Base-by-base conservation (phyloP, 2,329 filamentous ascomycete species). In the Pseudocercospora pini-densiflorae region DNA sequence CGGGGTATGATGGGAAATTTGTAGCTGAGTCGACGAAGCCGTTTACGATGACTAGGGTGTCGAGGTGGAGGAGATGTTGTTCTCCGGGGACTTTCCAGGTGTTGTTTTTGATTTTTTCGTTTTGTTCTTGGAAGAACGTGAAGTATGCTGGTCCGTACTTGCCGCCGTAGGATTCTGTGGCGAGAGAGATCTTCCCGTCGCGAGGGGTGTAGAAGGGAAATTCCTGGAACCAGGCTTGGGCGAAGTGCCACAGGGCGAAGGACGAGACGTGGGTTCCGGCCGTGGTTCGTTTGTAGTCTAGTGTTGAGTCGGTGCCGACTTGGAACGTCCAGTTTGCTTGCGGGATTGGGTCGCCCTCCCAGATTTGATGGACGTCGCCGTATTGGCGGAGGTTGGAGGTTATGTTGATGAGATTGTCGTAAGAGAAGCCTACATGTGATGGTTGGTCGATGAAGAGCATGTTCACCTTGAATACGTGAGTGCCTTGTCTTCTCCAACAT, bases 371-470 rank as follows among this genome's bases (percentile, higher is more conserved):
- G 10, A 61, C 19, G n/a, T 72, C 61, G 16, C 70, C 68, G 16
- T 51, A 51, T 19, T 73, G 59, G 8, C 61, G 66, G 63, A 71
- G 70, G n/a, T 79, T 75, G 19, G 69, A 72, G 3, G 79, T 81
- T 33, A 80, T 74, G 55, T 82, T 81, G 14, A 70, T 70, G 7
- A 79, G 69, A 1, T 67, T 73, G 55, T 80, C 78, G 70, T 87
- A 88, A 49, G 82, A 85, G 70, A 87, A 83, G 0, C 87, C 87
- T 8, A 86, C 83, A 67, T 87, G 83, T 3, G 81, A 83, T 0
- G 86, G 89, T 77, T 90, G 87, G 69, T 91, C 88, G 60, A 91
- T 83, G 75, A 88, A 91, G 9, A 91, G 82, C 77, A 82, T 79
- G 64, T 83, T 83, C 8, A 55, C 82, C 73, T 88, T 85, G 12